Base-by-base conservation (phyloP, 2,329 filamentous ascomycete genomes). In the Hymenoscyphus scutula region DNA sequence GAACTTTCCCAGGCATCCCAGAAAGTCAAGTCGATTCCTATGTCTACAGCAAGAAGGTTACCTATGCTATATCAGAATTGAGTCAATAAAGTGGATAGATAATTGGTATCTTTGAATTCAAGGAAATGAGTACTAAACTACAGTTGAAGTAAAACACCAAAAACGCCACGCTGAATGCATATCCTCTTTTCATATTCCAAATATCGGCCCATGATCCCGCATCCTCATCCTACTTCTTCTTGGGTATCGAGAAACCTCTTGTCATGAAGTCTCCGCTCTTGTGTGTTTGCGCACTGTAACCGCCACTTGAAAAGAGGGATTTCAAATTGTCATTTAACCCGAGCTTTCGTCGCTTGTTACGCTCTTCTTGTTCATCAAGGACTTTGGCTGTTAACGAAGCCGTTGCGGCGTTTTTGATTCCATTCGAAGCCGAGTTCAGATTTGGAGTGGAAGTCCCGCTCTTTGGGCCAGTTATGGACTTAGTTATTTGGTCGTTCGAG, bases 341-440 rank as follows among this genome's bases (percentile, higher is more conserved):
- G 69, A 92, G 71, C 72, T 90, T 96, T 64, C 90, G 82, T 68
- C 88, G 81, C 77, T 94, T 97, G 68, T 92, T 92, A 61, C 84
- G 82, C 71, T 89, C 87, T 58, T 94, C 90, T 74, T 97, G 91
- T 71, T 98, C 94, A 27, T 89, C 89, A 29, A 98, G 75, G 0
- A 99, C 93, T 69, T 88, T 92, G 0, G 90, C 90, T 0, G 94
- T 96, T 53, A 99, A 77, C 3, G 87, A 89, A 0, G 94, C 93
- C 0, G 95, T 95, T 61, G 91, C 84, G 0, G 91, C 81, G 70
- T 98, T 96, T 75, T 97, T 97, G 75, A 98, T 97, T 11, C 51
- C 51, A 17, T 56, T 55, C 17, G 32, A 45, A 8, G 53, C 1
- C 1, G 89, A 86, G 29, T 66, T 64, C 51, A 63, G 61, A 7